A percentile compares a stretch with the other conserved stretches of the same genome.
These are phyloP conservation scores for Tylopilus rubrobrunneus DNA, from an alignment of 768 basidiomycete genomes.

Conservation along the genomic window DNA sequence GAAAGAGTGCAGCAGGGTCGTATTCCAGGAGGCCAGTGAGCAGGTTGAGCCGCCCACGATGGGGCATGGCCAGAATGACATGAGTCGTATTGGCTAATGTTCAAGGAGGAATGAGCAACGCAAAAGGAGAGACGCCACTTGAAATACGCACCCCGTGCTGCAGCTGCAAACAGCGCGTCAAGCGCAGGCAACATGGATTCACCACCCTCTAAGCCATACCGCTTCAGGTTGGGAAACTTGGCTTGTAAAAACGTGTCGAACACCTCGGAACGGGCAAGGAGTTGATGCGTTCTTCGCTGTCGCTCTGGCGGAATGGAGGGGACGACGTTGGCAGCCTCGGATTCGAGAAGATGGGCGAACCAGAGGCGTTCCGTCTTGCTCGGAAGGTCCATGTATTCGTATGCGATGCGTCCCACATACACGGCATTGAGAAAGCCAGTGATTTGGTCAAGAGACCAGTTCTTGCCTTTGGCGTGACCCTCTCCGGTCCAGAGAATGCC, in stretches of 20 bases:
- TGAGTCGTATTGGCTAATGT: conserved; percentile 59
- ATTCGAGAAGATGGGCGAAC: conserved; percentile 86
- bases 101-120: neutral
- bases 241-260: conserved; percentile 82
- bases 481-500: conserved; percentile 74
- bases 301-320: conserved; percentile 28
- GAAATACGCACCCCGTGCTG: conserved; percentile 48
- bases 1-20: conserved; percentile 67
- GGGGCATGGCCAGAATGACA: conserved; percentile 81
- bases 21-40: conserved; percentile 73
- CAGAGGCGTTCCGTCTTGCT: conserved; percentile 83
- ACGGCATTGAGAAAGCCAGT: conserved; percentile 61
- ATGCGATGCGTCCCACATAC: conserved; percentile 84
- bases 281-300: conserved; percentile 59
- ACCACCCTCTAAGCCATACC: conserved; percentile 87
- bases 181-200: conserved; percentile 92
- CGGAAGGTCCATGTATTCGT: conserved; percentile 90
- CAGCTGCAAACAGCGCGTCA: conserved; percentile 67
- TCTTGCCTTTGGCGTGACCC: conserved; percentile 28
- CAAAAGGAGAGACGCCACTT: neutral
- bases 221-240: conserved; percentile 86
- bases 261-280: conserved; percentile 74
- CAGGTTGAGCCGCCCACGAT: conserved; percentile 82
- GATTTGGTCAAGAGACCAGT: conserved; percentile 72
- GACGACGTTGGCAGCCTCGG: conserved; percentile 30